These are phyloP conservation scores for Suhomyces prunicola DNA, from an alignment of 805 yeast genomes.

Conservation along the genomic window DNA sequence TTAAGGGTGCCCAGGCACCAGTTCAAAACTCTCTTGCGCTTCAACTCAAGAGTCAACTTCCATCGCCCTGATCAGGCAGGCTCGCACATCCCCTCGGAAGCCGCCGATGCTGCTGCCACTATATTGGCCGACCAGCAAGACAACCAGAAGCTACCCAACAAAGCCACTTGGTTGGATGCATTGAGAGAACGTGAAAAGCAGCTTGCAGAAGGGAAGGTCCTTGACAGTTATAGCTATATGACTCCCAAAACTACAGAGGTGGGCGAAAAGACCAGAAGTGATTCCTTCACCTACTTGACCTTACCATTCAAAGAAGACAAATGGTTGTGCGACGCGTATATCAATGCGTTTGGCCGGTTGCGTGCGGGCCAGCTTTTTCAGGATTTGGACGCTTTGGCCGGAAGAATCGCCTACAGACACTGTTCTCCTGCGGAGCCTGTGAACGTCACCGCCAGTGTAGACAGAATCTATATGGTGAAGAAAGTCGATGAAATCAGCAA, in stretches of 20 bases:
- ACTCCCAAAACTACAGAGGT: constrained; percentile 70
- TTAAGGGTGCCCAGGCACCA: not conserved
- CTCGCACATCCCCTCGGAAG: constrained; percentile 51
- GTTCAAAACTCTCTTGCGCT: not conserved
- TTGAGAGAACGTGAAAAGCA: constrained; percentile 69
- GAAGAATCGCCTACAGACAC: constrained; percentile 88
- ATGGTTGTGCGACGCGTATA: constrained; percentile 81
- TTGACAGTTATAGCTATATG: constrained; percentile 68
- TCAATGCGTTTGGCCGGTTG: constrained; percentile 86
- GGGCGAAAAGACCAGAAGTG: constrained; percentile 69
- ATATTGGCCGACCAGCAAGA: constrained; percentile 60
- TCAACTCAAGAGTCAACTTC: constrained; percentile 13
- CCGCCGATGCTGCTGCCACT: constrained; percentile 76
- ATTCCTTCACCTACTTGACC: constrained; percentile 66
- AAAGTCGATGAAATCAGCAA: constrained; percentile 74
- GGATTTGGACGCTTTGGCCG: constrained; percentile 91
- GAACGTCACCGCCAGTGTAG: constrained; percentile 93
- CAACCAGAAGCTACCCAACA: constrained; percentile 39
- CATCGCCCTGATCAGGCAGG: constrained; percentile 38
- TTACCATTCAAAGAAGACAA: constrained; percentile 83
- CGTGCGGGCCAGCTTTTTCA: constrained; percentile 92
- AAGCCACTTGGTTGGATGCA: constrained; percentile 86
- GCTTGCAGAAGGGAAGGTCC: constrained; percentile 65
- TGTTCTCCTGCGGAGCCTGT: constrained; percentile 95
- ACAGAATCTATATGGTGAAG: constrained; percentile 82